phyloP scores from a whole-genome alignment of 257 asterid genomes.

The Cynanchum wilfordii region DNA sequence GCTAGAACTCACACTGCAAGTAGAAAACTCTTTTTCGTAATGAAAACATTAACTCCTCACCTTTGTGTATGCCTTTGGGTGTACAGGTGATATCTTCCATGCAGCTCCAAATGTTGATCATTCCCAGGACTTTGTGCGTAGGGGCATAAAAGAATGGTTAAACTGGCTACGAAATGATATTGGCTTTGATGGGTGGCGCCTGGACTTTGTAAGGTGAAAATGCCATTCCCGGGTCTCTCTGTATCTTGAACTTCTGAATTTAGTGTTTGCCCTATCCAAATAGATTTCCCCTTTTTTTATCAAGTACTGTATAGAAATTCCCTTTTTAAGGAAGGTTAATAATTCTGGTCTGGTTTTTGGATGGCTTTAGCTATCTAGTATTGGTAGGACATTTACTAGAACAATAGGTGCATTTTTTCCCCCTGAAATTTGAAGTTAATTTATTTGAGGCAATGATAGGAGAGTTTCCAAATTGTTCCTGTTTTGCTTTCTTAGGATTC shows the following conservation, averaged over 20 bases:
- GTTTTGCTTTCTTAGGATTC: not conserved
- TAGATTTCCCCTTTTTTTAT: not conserved
- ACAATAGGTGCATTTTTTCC: not conserved
- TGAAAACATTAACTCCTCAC: not conserved
- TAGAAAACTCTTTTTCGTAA: not conserved
- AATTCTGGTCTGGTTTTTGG: not conserved
- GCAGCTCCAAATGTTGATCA: conserved; percentile 62
- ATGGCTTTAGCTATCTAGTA: not conserved
- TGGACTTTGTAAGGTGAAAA: conserved; percentile 45
- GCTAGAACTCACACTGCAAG: not conserved
- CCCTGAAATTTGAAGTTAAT: not conserved
- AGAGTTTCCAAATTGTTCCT: not conserved
- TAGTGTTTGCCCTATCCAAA: not conserved
- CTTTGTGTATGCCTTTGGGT: conserved; percentile 9
- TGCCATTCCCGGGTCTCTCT: not conserved
- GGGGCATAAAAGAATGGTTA: conserved; percentile 46
- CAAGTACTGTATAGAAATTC: not conserved
- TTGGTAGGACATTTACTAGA: not conserved
- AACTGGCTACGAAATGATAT: conserved; percentile 47
- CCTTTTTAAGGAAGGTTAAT: not conserved
- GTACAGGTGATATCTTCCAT: conserved; percentile 47
- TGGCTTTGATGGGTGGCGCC: conserved; percentile 64
- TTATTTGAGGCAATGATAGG: not conserved
- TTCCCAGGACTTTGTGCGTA: conserved; percentile 50
- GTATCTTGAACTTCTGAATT: not conserved